Conservation (phyloP, 2,329 filamentous ascomycete species). For the Pseudohalonectria lignicola region DNA sequence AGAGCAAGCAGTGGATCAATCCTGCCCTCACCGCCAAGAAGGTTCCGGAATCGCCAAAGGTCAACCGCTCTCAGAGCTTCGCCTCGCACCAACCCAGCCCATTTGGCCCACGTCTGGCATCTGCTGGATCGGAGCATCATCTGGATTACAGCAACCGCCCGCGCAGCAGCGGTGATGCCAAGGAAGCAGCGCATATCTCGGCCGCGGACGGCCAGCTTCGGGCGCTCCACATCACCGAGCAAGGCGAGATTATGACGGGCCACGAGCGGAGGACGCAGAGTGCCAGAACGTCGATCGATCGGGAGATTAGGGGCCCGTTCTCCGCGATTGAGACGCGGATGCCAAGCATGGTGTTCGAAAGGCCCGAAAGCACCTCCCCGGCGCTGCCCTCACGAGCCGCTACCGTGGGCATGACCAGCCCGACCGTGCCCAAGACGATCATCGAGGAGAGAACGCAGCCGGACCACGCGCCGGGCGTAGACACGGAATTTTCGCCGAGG, state of each 20-base stretch:
- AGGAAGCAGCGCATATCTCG: constrained; percentile 26
- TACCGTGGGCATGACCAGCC: neutral
- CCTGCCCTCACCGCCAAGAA: constrained; percentile 34
- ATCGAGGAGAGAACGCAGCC: too few relatives aligned
- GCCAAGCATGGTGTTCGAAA: neutral
- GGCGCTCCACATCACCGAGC: constrained; percentile 30
- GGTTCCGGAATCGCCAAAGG: constrained; percentile 39
- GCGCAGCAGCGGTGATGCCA: constrained; percentile 43
- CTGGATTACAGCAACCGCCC: constrained; percentile 33
- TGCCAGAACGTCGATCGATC: constrained; percentile 18
- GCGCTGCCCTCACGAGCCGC: neutral
- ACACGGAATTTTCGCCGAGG: too few relatives aligned
- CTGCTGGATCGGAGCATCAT: constrained; percentile 24
- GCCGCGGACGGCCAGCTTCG: constrained; percentile 23
- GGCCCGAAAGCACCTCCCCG: neutral
- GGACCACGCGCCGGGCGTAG: too few relatives aligned
- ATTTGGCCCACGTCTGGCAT: constrained; percentile 21
- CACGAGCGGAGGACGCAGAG: constrained; percentile 27
- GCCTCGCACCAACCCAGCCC: constrained; percentile 25
- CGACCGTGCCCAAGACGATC: too few relatives aligned
- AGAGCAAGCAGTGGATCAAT: constrained; percentile 51
- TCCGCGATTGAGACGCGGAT: neutral
- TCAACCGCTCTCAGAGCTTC: constrained; percentile 38
- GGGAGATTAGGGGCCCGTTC: constrained; percentile 12
- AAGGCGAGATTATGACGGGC: constrained; percentile 24